These are phyloP conservation scores for Amanita muscaria DNA, from an alignment of 768 basidiomycete species.

Conservation along the genomic window DNA sequence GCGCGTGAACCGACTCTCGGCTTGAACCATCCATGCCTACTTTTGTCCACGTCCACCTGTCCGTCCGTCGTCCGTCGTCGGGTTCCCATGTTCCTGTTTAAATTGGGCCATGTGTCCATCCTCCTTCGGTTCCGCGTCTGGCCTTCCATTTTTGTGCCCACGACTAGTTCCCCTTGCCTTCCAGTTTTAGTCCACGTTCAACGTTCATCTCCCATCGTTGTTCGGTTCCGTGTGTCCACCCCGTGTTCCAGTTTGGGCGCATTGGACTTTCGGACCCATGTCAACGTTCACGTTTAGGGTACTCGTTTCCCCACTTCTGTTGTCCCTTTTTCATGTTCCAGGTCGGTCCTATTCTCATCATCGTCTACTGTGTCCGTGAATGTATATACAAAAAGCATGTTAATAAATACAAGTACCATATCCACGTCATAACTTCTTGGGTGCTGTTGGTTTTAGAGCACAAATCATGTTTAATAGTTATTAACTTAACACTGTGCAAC, in stretches of 20 bases:
- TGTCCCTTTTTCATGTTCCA: too few relatives aligned
- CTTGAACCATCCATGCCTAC: not conserved
- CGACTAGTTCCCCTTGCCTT: constrained; percentile 2
- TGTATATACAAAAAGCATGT: too few relatives aligned
- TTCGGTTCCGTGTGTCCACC: not conserved
- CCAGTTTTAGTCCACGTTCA: constrained; percentile 1
- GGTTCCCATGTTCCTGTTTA: not conserved
- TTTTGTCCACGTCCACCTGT: constrained; percentile 1
- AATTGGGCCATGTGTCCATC: not conserved
- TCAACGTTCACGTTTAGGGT: too few relatives aligned
- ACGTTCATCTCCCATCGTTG: not conserved
- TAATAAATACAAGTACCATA: too few relatives aligned
- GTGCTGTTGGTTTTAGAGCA: too few relatives aligned
- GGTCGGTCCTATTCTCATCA: too few relatives aligned
- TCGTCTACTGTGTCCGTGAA: too few relatives aligned
- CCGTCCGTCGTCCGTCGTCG: not conserved
- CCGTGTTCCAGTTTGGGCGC: not conserved
- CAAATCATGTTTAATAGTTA: too few relatives aligned
- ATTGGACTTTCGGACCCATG: not conserved
- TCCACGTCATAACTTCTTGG: too few relatives aligned
- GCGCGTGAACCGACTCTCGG: too few relatives aligned
- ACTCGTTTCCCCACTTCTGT: too few relatives aligned
- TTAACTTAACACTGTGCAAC: too few relatives aligned
- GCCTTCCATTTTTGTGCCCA: not conserved
- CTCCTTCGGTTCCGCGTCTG: not conserved